phyloP scores from a whole-genome alignment of 768 basidiomycete genomes.

The Hygrophoropsis aurantiaca region DNA sequence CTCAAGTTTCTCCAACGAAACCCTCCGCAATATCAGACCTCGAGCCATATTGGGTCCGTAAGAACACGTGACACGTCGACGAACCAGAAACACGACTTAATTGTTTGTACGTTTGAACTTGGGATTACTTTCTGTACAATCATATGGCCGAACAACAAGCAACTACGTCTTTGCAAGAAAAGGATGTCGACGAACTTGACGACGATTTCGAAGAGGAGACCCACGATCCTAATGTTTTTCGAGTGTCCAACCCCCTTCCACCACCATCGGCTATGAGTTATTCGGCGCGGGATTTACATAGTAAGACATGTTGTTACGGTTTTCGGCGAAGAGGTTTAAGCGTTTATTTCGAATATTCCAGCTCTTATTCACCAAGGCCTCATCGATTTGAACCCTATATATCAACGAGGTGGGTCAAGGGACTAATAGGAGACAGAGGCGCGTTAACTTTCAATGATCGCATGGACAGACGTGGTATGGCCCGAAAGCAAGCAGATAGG shows the following conservation, averaged over 20 bases:
- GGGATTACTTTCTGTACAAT: too few relatives aligned
- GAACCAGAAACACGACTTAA: too few relatives aligned
- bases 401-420: slow-evolving; percentile 60
- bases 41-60: too few relatives aligned
- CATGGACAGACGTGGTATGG: slow-evolving; percentile 70
- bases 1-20: too few relatives aligned
- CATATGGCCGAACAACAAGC: too few relatives aligned
- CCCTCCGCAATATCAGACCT: too few relatives aligned
- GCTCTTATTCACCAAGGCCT: slow-evolving; percentile 66
- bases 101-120: too few relatives aligned
- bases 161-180: slow-evolving; percentile 23
- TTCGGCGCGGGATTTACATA: slow-evolving; percentile 46
- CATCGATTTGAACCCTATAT: slow-evolving; percentile 70
- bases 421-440: neutral
- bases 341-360: slow-evolving; percentile 22
- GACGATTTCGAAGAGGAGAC: slow-evolving; percentile 43
- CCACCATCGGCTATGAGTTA: slow-evolving; percentile 41
- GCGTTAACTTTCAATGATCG: slow-evolving; percentile 2
- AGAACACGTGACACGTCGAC: too few relatives aligned
- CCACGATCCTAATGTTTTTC: slow-evolving; percentile 41
- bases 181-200: slow-evolving; percentile 50
- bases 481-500: slow-evolving; percentile 61
- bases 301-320: slow-evolving; percentile 32
- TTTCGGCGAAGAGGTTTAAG: too few relatives aligned
- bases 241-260: slow-evolving; percentile 40